phyloP scores from a whole-genome alignment of 306 rosid genomes.

The Rosa multiflora region DNA sequence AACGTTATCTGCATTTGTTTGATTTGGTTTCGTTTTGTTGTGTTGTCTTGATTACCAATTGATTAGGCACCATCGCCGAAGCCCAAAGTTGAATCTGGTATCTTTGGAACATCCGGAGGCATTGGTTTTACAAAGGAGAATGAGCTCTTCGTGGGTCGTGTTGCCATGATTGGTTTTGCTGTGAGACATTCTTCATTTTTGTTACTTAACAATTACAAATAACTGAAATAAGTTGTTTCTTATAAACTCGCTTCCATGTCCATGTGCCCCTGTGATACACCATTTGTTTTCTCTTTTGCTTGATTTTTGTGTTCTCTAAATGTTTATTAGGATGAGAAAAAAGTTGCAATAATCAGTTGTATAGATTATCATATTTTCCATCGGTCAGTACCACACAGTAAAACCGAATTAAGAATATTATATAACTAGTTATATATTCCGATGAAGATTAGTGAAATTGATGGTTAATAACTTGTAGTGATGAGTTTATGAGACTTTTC shows the following conservation, averaged over 20 bases:
- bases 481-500: no score
- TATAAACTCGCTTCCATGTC: neutral
- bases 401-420: no score
- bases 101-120: slow-evolving; percentile 97
- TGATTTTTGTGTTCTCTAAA: neutral
- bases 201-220: neutral
- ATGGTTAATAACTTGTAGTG: no score
- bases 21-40: neutral
- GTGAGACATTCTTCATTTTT: slow-evolving; percentile 41
- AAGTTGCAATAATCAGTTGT: neutral
- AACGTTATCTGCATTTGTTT: slow-evolving; percentile 1
- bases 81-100: slow-evolving; percentile 85
- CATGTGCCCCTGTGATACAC: neutral
- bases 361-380: no score
- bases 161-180: slow-evolving; percentile 95
- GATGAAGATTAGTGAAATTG: no score
- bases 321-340: neutral
- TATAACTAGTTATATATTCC: no score
- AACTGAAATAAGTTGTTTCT: neutral
- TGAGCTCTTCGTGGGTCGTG: slow-evolving; percentile 97
- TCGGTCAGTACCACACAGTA: no score
- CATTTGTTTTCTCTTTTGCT: no score
- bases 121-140: slow-evolving; percentile 96
- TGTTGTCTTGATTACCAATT: neutral
- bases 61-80: slow-evolving; percentile 58